Percentiles rank a stretch among this genome's conserved stretches.
Conservation (phyloP, 768 basidiomycete genomes). For the Austroboletus eburneus region DNA sequence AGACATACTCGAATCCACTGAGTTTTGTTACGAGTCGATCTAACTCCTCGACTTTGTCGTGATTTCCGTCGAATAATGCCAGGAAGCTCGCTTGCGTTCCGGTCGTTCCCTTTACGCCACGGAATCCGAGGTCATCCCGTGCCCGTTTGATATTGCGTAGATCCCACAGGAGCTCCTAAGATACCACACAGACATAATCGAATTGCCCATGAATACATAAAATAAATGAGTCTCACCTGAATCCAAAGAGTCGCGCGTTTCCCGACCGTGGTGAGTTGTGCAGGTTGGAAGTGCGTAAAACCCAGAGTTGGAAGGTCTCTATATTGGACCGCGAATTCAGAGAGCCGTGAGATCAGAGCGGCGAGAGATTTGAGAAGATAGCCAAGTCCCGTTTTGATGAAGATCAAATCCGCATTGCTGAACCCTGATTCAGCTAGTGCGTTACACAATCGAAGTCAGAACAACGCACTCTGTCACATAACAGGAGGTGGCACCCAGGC, state of each 20-base stretch:
- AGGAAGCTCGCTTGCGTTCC: conserved; percentile 98
- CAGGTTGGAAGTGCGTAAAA: conserved; percentile 99
- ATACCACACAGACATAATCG: background rate
- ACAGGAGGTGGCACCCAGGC: conserved; percentile 95
- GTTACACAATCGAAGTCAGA: conserved; percentile 4
- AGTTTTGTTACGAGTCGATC: conserved; percentile 88
- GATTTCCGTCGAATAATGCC: conserved; percentile 90
- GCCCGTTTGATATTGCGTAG: conserved; percentile 88
- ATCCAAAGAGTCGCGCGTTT: conserved; percentile 97
- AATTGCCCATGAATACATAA: background rate
- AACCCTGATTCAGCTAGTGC: conserved; percentile 10
- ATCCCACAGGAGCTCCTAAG: conserved; percentile 92
- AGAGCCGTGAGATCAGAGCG: conserved; percentile 83
- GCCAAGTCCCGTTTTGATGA: conserved; percentile 82
- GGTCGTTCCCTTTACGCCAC: conserved; percentile 99
- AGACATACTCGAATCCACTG: conserved; percentile 89
- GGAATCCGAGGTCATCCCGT: conserved; percentile 89
- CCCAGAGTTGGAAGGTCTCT: conserved; percentile 90
- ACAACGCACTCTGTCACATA: conserved; percentile 91
- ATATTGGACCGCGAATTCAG: conserved; percentile 80
- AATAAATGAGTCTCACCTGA: conserved; percentile 48
- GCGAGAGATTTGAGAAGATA: conserved; percentile 86
- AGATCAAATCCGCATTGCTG: conserved; percentile 98
- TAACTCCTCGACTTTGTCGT: conserved; percentile 89
- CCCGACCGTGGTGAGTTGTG: conserved; percentile 96